Evolutionary conservation across 2,329 filamentous ascomycete genomes (phyloP).

Genomic region (Monosporascus sp.): DNA sequence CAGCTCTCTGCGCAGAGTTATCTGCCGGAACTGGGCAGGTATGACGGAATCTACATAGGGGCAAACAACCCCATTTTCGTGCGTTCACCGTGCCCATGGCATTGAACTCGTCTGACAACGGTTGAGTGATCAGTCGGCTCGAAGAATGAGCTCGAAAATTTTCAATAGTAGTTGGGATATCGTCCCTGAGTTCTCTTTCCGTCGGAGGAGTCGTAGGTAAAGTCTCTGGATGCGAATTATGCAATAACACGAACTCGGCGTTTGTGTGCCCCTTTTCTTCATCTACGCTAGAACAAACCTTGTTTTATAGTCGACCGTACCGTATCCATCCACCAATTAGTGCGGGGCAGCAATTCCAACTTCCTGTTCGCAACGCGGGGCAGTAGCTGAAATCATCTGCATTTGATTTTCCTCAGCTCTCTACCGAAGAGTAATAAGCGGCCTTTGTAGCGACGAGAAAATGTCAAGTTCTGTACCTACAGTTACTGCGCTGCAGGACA

Average conservation of each 20-base stretch:
- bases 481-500: conserved; percentile 68
- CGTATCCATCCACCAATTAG: neutral
- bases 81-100: too few relatives aligned
- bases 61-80: neutral
- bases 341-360: neutral
- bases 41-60: neutral
- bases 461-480: conserved; percentile 65
- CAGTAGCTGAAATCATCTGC: neutral
- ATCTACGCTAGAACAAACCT: too few relatives aligned
- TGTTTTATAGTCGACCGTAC: neutral
- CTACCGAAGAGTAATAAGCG: neutral
- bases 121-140: too few relatives aligned
- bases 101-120: too few relatives aligned
- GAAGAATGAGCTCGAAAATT: too few relatives aligned
- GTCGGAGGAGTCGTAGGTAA: too few relatives aligned
- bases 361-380: neutral
- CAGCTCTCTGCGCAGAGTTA: neutral
- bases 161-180: too few relatives aligned
- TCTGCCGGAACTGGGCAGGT: neutral
- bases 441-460: neutral
- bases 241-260: too few relatives aligned
- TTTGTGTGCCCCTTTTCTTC: too few relatives aligned
- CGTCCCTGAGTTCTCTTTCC: too few relatives aligned
- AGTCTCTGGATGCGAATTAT: too few relatives aligned
- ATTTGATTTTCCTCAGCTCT: neutral